A percentile compares a stretch with the other conserved stretches of the same genome.
Conservation (phyloP, 441 rosid species). For the Gossypium aridum region DNA sequence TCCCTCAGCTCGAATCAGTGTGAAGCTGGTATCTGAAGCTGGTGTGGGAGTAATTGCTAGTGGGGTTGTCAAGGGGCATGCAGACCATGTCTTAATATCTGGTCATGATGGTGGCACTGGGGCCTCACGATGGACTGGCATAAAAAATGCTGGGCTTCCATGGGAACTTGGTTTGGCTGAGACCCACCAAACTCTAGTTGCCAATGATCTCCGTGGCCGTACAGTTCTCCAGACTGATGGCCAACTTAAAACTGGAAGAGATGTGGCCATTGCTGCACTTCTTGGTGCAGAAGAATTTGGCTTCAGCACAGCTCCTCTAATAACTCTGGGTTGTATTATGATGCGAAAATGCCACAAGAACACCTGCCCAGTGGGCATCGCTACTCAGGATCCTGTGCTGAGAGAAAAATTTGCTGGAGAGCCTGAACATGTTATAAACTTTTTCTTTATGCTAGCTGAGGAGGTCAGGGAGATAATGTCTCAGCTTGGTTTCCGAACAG, state of each 20-base stretch:
- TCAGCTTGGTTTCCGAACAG: conserved; percentile 75
- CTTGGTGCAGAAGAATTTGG: conserved; percentile 99
- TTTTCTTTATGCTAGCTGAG: conserved; percentile 99
- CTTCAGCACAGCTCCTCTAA: conserved; percentile 98
- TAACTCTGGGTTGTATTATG: conserved; percentile 99
- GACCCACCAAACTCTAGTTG: conserved; percentile 99
- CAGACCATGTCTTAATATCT: conserved; percentile 95
- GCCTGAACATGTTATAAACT: conserved; percentile 97
- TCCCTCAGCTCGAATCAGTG: conserved; percentile 93
- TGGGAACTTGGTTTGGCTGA: conserved; percentile 99
- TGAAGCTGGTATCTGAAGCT: conserved; percentile 96
- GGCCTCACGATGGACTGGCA: conserved; percentile 99
- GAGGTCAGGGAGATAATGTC: conserved; percentile 98
- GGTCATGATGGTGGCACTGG: conserved; percentile 99
- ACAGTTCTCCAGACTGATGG: conserved; percentile 98
- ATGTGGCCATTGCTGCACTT: conserved; percentile 97
- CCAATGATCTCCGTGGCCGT: conserved; percentile 99
- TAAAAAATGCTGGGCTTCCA: conserved; percentile 98
- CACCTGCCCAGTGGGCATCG: conserved; percentile 99
- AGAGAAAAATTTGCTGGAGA: conserved; percentile 99
- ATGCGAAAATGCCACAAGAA: conserved; percentile 99
- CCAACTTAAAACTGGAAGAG: conserved; percentile 98
- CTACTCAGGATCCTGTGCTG: conserved; percentile 98
- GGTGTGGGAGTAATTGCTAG: conserved; percentile 99
- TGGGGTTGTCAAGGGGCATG: conserved; percentile 99